Conservation (phyloP, 805 yeast species). For the Ogataea pini region DNA sequence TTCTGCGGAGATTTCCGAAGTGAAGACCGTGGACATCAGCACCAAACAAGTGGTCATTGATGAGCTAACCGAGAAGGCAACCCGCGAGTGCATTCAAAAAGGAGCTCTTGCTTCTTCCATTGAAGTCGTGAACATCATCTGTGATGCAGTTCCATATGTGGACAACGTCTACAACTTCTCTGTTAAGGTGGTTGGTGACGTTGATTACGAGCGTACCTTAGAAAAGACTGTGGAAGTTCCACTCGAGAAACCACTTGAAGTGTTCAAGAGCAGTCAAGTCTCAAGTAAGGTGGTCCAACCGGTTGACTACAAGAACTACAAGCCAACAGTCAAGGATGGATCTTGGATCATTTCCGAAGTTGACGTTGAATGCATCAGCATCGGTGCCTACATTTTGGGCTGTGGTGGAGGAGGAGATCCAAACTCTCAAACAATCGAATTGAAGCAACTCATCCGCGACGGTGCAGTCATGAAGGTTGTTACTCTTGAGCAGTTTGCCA, state of each 20-base stretch:
- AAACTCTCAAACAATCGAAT: conserved; percentile 37
- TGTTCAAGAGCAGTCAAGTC: conserved; percentile 14
- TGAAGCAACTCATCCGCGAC: conserved; percentile 34
- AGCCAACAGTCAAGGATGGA: conserved; percentile 23
- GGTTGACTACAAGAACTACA: conserved; percentile 21
- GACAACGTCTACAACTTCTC: conserved; percentile 36
- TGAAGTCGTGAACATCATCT: conserved; percentile 26
- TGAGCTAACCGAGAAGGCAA: conserved; percentile 22
- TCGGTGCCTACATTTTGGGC: conserved; percentile 46
- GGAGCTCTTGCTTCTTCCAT: conserved; percentile 32
- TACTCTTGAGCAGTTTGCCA: conserved; percentile 32
- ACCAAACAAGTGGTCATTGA: conserved; percentile 19
- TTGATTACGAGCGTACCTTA: conserved; percentile 36
- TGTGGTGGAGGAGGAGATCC: conserved; percentile 52
- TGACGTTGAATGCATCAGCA: conserved; percentile 44
- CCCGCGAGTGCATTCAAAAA: conserved; percentile 20
- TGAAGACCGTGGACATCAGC: neutral
- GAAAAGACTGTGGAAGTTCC: conserved; percentile 11
- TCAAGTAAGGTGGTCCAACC: conserved; percentile 6
- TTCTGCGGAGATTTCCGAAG: conserved; percentile 23
- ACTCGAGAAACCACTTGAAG: conserved; percentile 9
- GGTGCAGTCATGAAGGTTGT: conserved; percentile 39
- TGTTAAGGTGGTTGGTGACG: conserved; percentile 46
- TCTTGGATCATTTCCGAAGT: conserved; percentile 41
- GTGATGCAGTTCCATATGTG: conserved; percentile 37